These are phyloP conservation scores for Jamesozyma hellenica DNA, from an alignment of 805 yeast genomes.

Conservation along the genomic window DNA sequence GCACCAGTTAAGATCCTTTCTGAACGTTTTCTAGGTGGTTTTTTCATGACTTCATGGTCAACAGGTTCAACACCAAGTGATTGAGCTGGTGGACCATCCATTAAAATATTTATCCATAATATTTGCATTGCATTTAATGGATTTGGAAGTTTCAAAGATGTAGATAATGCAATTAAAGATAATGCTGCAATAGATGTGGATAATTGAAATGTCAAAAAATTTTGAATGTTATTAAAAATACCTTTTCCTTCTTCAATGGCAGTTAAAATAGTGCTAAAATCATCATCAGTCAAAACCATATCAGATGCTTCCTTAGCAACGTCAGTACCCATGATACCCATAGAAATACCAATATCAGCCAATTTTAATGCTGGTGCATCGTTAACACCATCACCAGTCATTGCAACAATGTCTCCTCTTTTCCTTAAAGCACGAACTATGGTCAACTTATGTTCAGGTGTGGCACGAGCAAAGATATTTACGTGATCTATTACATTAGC, in stretches of 20 bases:
- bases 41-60: conserved; percentile 87
- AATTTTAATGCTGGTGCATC: conserved; percentile 95
- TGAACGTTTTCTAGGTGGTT: conserved; percentile 82
- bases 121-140: conserved; percentile 98
- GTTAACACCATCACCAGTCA: conserved; percentile 98
- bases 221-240: conserved; percentile 89
- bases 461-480: conserved; percentile 85
- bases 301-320: conserved; percentile 98
- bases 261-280: conserved; percentile 81
- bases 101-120: conserved; percentile 89
- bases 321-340: conserved; percentile 92
- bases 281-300: conserved; percentile 95
- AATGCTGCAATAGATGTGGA: conserved; percentile 94
- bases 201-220: conserved; percentile 86
- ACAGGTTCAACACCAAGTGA: conserved; percentile 95
- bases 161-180: conserved; percentile 76
- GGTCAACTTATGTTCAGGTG: conserved; percentile 86
- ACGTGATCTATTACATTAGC: conserved; percentile 70
- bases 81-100: conserved; percentile 99
- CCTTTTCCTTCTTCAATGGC: conserved; percentile 98
- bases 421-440: conserved; percentile 83
- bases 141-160: conserved; percentile 78
- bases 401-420: conserved; percentile 91
- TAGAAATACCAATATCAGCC: conserved; percentile 92
- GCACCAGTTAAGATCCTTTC: conserved; percentile 70